Base-by-base conservation (phyloP, 2,329 filamentous ascomycete genomes). In the Lasiodiplodia sp. region DNA sequence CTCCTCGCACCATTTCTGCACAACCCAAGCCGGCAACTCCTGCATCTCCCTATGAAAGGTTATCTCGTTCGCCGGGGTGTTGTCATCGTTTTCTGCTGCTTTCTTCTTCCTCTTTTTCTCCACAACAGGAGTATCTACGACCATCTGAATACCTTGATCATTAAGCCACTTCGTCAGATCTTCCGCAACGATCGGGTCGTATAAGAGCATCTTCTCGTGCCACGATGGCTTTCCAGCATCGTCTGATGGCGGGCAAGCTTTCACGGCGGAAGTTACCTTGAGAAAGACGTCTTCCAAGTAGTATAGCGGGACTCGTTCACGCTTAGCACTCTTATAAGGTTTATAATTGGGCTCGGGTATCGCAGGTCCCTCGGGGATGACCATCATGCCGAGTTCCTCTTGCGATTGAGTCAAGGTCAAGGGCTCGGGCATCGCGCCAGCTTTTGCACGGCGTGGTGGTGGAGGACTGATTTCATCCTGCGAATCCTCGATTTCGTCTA, bases 141-240 rank as follows among this genome's bases (percentile, higher is more conserved):
- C 85, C 55, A 94, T 80, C 72, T 67, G 34, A 18, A 73, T 18
- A 7, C 72, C 76, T 63, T 77, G 71, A 3, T 58, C 72, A 52
- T 97, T 97, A 18, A 98, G 81, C 92, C 94, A 98, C 0, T 83
- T 81, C 0, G 94, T 87, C 16, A 99, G 83, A 72, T 97, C 94
- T 79, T 98, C 95, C 0, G 97, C 80, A 1, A 96, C 86, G 53
- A 99, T 91, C 0, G 95, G 93, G 74, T 98, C 94, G 77, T 96
- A 98, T 77, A 98, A 88, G 6, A 98, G 83, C 57, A 99, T 97
- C 81, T 94, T 96, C 79, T 98, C 93, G 73, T 96, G 86, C 92
- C 94, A 98, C 2, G 88, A 93, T 2, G 84, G 85, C 6, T 74
- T 77, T 7, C 78, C 76, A 68, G 85, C 76, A 2, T 70, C 72